Percentiles rank a stretch among this genome's conserved stretches.
Evolutionary conservation across 768 basidiomycete species (phyloP).

Genomic region (Phanerochaete carnosa): DNA sequence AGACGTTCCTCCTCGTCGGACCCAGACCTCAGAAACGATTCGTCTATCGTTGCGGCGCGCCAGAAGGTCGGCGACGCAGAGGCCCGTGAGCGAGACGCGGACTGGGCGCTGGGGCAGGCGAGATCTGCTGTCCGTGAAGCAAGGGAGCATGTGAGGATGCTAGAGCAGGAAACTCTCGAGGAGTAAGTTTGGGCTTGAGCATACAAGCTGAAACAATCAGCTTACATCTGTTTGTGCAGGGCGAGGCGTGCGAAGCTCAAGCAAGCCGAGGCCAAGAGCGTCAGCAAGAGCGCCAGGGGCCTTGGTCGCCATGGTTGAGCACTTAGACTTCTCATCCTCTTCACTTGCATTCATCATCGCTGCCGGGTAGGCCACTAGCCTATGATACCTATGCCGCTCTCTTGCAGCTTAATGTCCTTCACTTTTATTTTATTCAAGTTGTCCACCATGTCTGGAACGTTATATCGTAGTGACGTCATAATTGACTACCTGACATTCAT

Average conservation of each 20-base stretch:
- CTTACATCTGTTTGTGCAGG: constrained; percentile 26
- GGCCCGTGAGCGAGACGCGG: constrained; percentile 48
- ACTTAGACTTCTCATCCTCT: neutral
- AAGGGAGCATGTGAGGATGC: constrained; percentile 40
- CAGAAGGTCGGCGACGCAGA: constrained; percentile 50
- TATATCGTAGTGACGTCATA: too few species aligned
- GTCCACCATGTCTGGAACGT: too few species aligned
- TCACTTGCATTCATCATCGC: neutral
- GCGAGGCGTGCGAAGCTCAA: constrained; percentile 49
- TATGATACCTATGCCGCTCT: neutral
- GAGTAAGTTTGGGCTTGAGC: constrained; percentile 37
- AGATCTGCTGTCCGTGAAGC: constrained; percentile 45
- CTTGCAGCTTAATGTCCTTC: too few species aligned
- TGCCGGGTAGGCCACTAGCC: neutral
- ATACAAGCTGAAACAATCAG: neutral
- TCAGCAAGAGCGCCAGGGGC: constrained; percentile 44
- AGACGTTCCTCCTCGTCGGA: constrained; percentile 19
- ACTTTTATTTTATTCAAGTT: too few species aligned
- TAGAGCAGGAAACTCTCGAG: constrained; percentile 50
- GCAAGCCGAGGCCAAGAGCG: constrained; percentile 47
- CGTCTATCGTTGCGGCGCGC: constrained; percentile 44
- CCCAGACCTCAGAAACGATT: constrained; percentile 33
- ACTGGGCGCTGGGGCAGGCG: constrained; percentile 45
- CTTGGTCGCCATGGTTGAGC: constrained; percentile 37
- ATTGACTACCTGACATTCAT: too few species aligned